Conservation (phyloP, 2,329 filamentous ascomycete species). For the Fonsecaea pedrosoi region DNA sequence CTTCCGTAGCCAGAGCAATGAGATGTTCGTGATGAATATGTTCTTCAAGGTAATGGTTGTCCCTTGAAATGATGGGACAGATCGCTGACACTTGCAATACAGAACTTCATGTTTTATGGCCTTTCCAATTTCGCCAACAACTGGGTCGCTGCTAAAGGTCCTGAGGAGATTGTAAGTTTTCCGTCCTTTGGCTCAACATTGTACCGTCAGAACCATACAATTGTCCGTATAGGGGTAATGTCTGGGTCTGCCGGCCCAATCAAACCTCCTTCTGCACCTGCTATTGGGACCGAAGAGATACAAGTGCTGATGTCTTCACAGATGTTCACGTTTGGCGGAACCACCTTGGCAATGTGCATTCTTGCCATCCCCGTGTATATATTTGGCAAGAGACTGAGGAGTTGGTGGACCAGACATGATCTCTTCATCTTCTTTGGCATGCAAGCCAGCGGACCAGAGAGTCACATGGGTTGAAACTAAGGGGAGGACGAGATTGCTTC, state of each 20-base stretch:
- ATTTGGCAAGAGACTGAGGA: constrained; percentile 39
- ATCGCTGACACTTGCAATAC: neutral
- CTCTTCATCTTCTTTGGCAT: constrained; percentile 34
- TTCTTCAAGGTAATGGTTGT: constrained; percentile 39
- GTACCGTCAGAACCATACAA: neutral
- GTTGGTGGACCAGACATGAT: constrained; percentile 36
- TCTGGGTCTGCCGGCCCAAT: too few relatives aligned
- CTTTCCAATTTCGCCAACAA: constrained; percentile 42
- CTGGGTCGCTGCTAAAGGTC: constrained; percentile 41
- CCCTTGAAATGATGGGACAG: neutral
- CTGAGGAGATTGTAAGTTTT: constrained; percentile 34
- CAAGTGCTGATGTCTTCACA: neutral
- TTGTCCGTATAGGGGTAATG: too few relatives aligned
- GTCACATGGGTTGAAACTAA: constrained; percentile 26
- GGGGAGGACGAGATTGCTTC: neutral
- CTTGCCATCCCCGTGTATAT: constrained; percentile 42
- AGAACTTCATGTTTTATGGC: constrained; percentile 45
- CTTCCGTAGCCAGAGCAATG: constrained; percentile 41
- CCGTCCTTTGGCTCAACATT: neutral
- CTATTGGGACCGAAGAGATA: neutral
- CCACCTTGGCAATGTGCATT: constrained; percentile 38
- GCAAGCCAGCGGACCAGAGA: constrained; percentile 29
- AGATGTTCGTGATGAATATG: constrained; percentile 45
- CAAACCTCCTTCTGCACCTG: neutral
- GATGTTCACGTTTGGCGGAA: constrained; percentile 43